Percentiles rank a stretch among this genome's conserved stretches.
These are phyloP conservation scores for Albugo laibachii DNA, from an alignment of 352 stramenopile species.

Conservation along the genomic window DNA sequence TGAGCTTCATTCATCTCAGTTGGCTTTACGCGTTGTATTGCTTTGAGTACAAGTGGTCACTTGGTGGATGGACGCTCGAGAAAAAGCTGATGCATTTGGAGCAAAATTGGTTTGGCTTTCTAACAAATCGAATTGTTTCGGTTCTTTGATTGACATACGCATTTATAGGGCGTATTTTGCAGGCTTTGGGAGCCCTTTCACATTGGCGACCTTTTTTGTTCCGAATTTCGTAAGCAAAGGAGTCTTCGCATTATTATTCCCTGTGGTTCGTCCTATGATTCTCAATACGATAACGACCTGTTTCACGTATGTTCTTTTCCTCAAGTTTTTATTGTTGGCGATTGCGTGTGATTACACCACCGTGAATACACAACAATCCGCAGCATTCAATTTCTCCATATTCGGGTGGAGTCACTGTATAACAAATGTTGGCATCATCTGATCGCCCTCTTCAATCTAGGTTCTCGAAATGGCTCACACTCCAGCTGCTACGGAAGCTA, in stretches of 20 bases:
- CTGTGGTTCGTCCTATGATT: conserved; percentile 21
- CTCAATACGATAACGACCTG: background rate
- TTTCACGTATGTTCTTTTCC: background rate
- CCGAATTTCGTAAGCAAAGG: conserved; percentile 82
- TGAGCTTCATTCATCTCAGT: conserved; percentile 70
- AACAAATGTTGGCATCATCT: background rate
- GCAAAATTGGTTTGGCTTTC: conserved; percentile 34
- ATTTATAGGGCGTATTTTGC: conserved; percentile 55
- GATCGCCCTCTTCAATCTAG: conserved; percentile 9
- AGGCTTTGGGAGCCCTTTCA: conserved; percentile 73
- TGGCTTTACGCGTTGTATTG: conserved; percentile 83
- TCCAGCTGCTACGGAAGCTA: conserved; percentile 60
- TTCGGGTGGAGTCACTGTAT: background rate
- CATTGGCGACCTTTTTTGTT: conserved; percentile 75
- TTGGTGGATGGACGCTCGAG: conserved; percentile 73
- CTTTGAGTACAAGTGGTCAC: conserved; percentile 82
- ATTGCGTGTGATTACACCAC: conserved; percentile 42
- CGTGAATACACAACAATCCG: conserved; percentile 17
- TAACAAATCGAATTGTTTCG: background rate
- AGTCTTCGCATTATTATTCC: conserved; percentile 76
- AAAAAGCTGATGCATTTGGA: conserved; percentile 53
- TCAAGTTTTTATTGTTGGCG: conserved; percentile 65
- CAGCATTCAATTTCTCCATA: conserved; percentile 49
- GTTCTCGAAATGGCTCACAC: conserved; percentile 65
- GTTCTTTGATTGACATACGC: background rate